Evolutionary conservation across 2,329 filamentous ascomycete species (phyloP).

Genomic region (Taxawa tesnikishii): DNA sequence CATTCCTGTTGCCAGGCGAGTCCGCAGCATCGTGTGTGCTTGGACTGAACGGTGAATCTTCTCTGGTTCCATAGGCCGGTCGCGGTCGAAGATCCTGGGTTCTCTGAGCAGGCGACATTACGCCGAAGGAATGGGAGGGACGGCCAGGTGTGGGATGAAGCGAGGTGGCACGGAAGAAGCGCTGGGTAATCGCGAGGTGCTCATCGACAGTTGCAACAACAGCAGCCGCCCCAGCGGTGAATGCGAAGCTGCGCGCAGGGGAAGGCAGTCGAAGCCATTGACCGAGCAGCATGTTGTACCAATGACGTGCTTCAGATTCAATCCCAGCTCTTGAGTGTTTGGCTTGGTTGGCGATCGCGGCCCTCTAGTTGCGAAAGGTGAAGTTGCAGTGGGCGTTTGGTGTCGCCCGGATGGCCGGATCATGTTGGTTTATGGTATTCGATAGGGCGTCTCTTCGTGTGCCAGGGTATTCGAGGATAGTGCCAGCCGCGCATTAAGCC

Average conservation of each 20-base stretch:
- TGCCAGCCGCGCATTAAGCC: slow-evolving; percentile 8
- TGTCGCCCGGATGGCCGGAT: slow-evolving; percentile 3
- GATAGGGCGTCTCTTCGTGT: background rate
- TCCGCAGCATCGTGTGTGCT: slow-evolving; percentile 36
- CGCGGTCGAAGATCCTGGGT: background rate
- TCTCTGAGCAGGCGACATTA: background rate
- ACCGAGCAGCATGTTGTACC: slow-evolving; percentile 79
- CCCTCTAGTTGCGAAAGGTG: background rate
- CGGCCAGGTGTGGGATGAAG: slow-evolving; percentile 1
- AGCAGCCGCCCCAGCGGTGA: slow-evolving; percentile 87
- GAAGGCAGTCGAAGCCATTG: slow-evolving; percentile 73
- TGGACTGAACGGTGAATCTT: background rate
- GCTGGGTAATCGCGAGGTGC: slow-evolving; percentile 53
- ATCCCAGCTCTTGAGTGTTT: slow-evolving; percentile 5
- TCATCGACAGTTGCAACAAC: slow-evolving; percentile 73
- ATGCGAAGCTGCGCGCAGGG: slow-evolving; percentile 62
- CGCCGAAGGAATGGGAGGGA: background rate
- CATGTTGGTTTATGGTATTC: background rate
- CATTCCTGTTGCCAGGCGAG: slow-evolving; percentile 51
- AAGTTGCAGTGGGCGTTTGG: slow-evolving; percentile 1
- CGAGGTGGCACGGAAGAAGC: slow-evolving; percentile 69
- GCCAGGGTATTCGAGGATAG: slow-evolving; percentile 10
- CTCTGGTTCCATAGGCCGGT: background rate
- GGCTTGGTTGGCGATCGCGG: slow-evolving; percentile 6
- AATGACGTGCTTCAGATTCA: slow-evolving; percentile 50